A percentile compares a stretch with the other conserved stretches of the same genome.
Evolutionary conservation across 345 rosid species (phyloP).

Genomic region (Psidium friedrichsthalianum): DNA sequence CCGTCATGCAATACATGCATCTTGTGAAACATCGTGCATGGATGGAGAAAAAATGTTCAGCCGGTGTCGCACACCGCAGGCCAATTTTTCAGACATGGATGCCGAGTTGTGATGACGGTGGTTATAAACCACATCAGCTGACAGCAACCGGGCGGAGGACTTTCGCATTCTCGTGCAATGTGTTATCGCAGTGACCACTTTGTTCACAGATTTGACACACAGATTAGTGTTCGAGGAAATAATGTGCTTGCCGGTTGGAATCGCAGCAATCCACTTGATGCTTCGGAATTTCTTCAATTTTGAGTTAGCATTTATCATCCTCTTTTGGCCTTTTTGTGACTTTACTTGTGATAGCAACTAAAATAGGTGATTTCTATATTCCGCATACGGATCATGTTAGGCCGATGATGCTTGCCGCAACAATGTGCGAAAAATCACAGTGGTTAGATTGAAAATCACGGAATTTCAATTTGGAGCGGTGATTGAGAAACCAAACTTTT

Average conservation of each 20-base stretch:
- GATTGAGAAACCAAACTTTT: not conserved
- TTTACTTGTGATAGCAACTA: not conserved
- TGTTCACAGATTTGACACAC: not conserved
- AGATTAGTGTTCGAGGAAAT: not conserved
- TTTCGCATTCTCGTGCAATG: not conserved
- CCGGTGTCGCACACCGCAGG: not conserved
- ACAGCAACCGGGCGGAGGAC: not conserved
- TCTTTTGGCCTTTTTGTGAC: not conserved
- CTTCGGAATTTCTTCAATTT: not conserved
- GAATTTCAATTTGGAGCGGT: accelerated
- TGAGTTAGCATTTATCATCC: not conserved
- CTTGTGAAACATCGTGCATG: not conserved
- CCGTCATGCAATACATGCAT: not conserved
- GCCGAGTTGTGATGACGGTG: too few relatives aligned
- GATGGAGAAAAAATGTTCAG: not conserved
- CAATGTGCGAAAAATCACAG: not conserved
- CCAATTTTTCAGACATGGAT: too few relatives aligned
- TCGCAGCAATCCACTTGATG: not conserved
- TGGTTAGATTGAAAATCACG: not conserved
- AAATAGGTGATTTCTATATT: not conserved
- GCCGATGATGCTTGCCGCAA: not conserved
- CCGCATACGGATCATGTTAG: not conserved
- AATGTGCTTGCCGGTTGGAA: not conserved
- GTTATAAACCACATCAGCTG: not conserved
- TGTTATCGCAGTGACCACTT: not conserved